Evolutionary conservation across 177 flowering plant species (phyloP), one percentile per base, ranked within the genome.

Genomic region (Vitis hybrid): DNA sequence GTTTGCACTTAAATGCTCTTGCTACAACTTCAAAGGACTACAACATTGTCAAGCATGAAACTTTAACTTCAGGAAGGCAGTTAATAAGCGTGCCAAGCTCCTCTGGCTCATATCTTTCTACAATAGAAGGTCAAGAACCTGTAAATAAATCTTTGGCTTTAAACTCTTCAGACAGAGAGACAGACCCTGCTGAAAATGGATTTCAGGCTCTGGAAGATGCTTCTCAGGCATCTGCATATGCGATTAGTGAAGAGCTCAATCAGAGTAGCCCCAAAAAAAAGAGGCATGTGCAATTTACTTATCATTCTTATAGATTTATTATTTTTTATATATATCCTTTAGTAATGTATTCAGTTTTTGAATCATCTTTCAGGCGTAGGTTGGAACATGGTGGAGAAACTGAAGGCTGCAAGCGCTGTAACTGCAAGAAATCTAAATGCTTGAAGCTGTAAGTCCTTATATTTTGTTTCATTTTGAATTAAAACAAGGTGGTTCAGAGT

Each of bases 351-450:
- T 21, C 5, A 70, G 10, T 9, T 65, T 18, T 18, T 18, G 1
- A 18, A 1, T 18, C 1, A 46, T 12, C 55, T 70, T 69, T 81
- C 92, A 94, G 98, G 83, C 89, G 86, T 53, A 88, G 74, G 75
- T 67, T 74, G 66, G 95, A 91, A 73, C 63, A 66, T 50, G 87
- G 68, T 67, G 90, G 82, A 78, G 97, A 89, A 72, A 60, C 53
- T 70, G 95, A 83, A 48, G 71, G 79, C 15, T 95, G 99, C 80
- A 95, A 93, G 81, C 90, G 96, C 58, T 95, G 99, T 65, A 91
- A 93, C 79, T 95, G 99, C 75, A 91, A 91, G 81, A 95, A 91
- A 76, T 95, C 99, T 18, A 95, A 90, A 79, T 95, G 99, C 80
- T 85, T 95, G 85, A 95, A 95, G 76, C 96, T 95, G 99, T 95